Conservation (phyloP, 2,329 filamentous ascomycete species). For the Botrytis galanthina region DNA sequence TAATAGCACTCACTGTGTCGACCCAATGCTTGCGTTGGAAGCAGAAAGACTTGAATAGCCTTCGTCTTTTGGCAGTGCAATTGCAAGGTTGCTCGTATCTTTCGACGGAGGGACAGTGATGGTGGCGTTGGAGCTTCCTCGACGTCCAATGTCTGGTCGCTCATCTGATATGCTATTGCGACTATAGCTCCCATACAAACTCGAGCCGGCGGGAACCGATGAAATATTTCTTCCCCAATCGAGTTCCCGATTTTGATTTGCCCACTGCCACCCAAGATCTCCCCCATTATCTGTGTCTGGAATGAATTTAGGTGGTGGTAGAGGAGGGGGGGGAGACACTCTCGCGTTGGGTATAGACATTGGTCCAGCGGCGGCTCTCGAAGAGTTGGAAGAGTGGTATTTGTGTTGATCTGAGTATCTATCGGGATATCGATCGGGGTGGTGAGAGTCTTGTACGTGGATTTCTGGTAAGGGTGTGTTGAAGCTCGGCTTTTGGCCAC, state of each 20-base stretch:
- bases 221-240: constrained; percentile 45
- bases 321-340: constrained; percentile 55
- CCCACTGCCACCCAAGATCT: constrained; percentile 59
- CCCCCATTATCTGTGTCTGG: constrained; percentile 50
- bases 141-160: constrained; percentile 35
- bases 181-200: constrained; percentile 47
- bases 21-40: constrained; percentile 37
- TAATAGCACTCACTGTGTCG: constrained; percentile 35
- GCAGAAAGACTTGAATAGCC: constrained; percentile 40
- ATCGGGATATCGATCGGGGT: constrained; percentile 35
- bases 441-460: constrained; percentile 43
- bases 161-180: constrained; percentile 32
- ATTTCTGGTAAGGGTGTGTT: constrained; percentile 41
- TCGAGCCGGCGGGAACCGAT: constrained; percentile 49
- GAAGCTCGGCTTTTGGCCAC: constrained; percentile 26
- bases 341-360: constrained; percentile 63
- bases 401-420: constrained; percentile 32
- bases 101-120: constrained; percentile 47
- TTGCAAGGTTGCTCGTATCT: background rate
- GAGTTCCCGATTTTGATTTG: constrained; percentile 50
- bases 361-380: constrained; percentile 46
- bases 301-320: constrained; percentile 61
- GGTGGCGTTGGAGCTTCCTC: constrained; percentile 42
- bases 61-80: constrained; percentile 35
- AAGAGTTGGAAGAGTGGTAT: constrained; percentile 39